Conservation (phyloP, 75 land plant genomes). For the Pinus tabuliformis region DNA sequence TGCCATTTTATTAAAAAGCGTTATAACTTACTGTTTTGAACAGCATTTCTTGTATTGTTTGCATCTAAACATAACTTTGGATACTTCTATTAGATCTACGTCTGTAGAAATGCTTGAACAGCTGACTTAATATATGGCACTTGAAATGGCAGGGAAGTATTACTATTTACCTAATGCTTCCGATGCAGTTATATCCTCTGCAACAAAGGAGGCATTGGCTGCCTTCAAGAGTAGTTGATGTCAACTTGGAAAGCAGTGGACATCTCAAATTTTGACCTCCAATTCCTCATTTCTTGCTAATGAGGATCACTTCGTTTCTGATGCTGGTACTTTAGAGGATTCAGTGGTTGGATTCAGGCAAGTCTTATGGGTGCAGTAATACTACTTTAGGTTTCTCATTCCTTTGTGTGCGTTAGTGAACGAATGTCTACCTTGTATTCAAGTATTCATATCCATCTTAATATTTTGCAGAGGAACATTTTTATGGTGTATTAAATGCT, state of each 20-base stretch:
- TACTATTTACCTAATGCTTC: slow-evolving; percentile 99
- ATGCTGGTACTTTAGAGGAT: background rate
- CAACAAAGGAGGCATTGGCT: slow-evolving; percentile 86
- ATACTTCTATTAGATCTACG: too few relatives aligned
- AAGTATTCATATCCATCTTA: too few relatives aligned
- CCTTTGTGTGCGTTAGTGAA: background rate
- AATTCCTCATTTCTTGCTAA: background rate
- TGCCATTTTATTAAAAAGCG: too few relatives aligned
- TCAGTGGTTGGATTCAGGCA: background rate
- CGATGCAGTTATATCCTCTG: slow-evolving; percentile 91
- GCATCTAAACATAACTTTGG: background rate
- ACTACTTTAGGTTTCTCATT: background rate
- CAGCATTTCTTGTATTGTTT: background rate
- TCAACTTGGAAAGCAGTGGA: background rate
- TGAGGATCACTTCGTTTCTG: background rate
- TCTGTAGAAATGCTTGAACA: background rate
- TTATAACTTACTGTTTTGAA: background rate
- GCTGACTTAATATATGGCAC: background rate
- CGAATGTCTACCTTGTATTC: background rate
- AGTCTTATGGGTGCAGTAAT: too few relatives aligned
- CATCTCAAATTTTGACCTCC: background rate
- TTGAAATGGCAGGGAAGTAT: slow-evolving; percentile 72
- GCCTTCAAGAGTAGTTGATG: slow-evolving; percentile 61
- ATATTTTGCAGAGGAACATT: too few relatives aligned
- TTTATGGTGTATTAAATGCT: too few relatives aligned